Evolutionary conservation across 345 rosid genomes (phyloP), one percentile per base, ranked within the genome.

Genomic region (Draba incana): DNA sequence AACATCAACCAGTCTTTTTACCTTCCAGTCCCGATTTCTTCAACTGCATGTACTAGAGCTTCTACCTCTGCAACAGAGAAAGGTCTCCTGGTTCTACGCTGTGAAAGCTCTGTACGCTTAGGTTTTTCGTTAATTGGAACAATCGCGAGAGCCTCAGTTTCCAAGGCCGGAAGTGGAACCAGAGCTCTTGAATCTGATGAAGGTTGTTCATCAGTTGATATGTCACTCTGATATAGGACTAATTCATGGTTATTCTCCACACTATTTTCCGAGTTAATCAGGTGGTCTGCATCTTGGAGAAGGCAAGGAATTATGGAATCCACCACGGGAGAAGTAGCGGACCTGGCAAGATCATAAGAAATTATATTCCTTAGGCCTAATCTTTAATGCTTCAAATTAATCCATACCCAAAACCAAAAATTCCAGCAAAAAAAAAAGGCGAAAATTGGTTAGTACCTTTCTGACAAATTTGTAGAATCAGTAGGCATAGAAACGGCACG

Each of bases 1-100:
- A 59, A 15, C 35, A 68, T 24, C 39, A 38, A 27, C 6, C 30
- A 61, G 10, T 45, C 16, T 23, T 31, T 37, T 74, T 65, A 94
- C 98, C 99, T 95, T 78, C 99, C 99, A 14, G 96, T 92, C 62
- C 99, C 97, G 24, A 92, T 80, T 74, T 88, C 83, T 78, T 95
- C 98, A 64, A 95, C 99, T 13, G 99, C 93, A 2, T 77, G 82
- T 52, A 95, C 97, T 49, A 95, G 74, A 62, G 98, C 93, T 83
- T 92, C 98, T 63, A 95, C 99, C 85, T 95, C 99, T 24, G 83
- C 44, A 27, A 95, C 99, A 69, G 96, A 89, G 81, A 95, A 95
- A 25, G 99, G 99, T 75, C 99, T 87, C 85, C 99, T 79, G 53
- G 89, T 86, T 76, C 99, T 84, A 56, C 99, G 98, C 76, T 88